Evolutionary conservation across 257 asterid species (phyloP).

Genomic region (Solanum chmielewskii): DNA sequence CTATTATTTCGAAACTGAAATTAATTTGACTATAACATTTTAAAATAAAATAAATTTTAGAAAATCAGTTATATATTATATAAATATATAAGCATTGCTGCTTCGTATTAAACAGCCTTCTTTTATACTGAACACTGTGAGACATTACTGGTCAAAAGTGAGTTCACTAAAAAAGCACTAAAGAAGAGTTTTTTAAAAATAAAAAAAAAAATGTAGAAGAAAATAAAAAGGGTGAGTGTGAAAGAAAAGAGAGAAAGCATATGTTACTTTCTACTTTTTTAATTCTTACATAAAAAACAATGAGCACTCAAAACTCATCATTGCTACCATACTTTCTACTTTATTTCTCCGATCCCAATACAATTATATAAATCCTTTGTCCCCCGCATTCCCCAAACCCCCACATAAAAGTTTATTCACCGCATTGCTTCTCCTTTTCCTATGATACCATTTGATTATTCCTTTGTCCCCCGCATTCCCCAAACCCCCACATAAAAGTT

Average conservation of each 20-base stretch:
- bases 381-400: not conserved
- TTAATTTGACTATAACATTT: not conserved
- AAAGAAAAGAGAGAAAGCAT: not conserved
- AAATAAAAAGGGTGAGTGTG: not conserved
- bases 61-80: not conserved
- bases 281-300: slow-evolving; percentile 14
- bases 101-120: not conserved
- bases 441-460: not conserved
- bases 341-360: slow-evolving; percentile 19
- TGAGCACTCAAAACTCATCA: slow-evolving; percentile 5
- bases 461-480: not conserved
- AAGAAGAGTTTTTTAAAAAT: not conserved
- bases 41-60: not conserved
- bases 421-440: not conserved
- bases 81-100: not conserved
- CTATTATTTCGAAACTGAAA: not conserved
- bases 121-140: slow-evolving; percentile 15
- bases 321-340: slow-evolving; percentile 11
- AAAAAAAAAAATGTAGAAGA: slow-evolving; percentile 1
- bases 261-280: not conserved
- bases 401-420: not conserved
- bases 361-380: slow-evolving; percentile 1
- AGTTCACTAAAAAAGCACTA: slow-evolving; percentile 4
- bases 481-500: not conserved
- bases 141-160: slow-evolving; percentile 6